A percentile compares a stretch with the other conserved stretches of the same genome.
Evolutionary conservation across 371 early-diverging fungal genomes (phyloP).

Genomic region (Zopfochytrium polystomum): DNA sequence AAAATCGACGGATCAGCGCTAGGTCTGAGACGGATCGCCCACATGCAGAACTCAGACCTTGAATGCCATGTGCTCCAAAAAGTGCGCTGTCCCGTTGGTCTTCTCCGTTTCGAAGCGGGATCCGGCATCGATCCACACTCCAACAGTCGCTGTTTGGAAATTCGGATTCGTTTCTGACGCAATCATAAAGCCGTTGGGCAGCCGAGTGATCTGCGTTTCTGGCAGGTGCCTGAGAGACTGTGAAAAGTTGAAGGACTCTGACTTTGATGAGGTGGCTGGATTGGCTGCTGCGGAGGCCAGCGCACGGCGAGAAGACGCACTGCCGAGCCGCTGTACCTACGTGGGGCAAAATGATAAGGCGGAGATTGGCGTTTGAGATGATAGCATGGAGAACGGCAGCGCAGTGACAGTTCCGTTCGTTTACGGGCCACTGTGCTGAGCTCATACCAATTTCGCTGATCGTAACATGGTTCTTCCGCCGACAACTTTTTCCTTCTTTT

Average conservation of each 20-base stretch:
- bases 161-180: constrained; percentile 92
- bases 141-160: constrained; percentile 94
- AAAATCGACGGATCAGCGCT: not conserved
- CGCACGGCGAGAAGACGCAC: too few relatives aligned
- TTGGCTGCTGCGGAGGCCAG: too few relatives aligned
- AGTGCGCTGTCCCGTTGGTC: constrained; percentile 96
- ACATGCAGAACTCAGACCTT: constrained; percentile 65
- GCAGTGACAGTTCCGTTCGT: too few relatives aligned
- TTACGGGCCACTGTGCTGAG: too few relatives aligned
- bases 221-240: constrained; percentile 50
- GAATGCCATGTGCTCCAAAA: constrained; percentile 98
- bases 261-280: constrained; percentile 32
- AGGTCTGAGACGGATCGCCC: too few relatives aligned
- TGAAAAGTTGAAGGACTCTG: constrained; percentile 40
- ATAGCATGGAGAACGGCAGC: too few relatives aligned
- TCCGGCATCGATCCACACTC: constrained; percentile 97
- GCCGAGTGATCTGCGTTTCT: constrained; percentile 73
- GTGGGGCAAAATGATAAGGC: too few relatives aligned
- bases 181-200: constrained; percentile 91
- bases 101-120: constrained; percentile 84
- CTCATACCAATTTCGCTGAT: too few relatives aligned
- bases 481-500: too few relatives aligned
- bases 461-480: too few relatives aligned
- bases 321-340: too few relatives aligned
- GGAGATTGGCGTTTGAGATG: too few relatives aligned